phyloP scores from a whole-genome alignment of 768 basidiomycete genomes.

The Amanita fuliginea region DNA sequence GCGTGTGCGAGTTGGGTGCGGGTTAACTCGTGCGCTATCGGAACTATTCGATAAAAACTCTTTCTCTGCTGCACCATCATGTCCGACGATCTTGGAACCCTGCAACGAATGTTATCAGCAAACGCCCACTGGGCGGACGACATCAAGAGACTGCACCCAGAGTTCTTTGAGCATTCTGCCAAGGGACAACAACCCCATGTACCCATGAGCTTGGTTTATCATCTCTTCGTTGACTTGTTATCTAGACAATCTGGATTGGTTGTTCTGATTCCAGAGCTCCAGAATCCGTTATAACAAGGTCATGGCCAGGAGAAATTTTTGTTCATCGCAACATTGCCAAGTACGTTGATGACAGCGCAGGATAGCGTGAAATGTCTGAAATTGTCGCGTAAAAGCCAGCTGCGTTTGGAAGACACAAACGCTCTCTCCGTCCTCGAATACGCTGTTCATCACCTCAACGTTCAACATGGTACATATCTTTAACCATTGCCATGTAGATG shows the following conservation, averaged over 20 bases:
- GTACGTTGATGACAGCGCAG: conserved; percentile 25
- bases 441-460: conserved; percentile 58
- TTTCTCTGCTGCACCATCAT: conserved; percentile 5
- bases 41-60: not conserved
- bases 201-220: conserved; percentile 9
- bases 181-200: conserved; percentile 64
- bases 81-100: conserved; percentile 10
- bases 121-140: conserved; percentile 67
- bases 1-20: not conserved
- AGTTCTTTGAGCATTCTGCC: conserved; percentile 50
- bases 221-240: conserved; percentile 5
- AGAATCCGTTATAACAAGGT: conserved; percentile 59
- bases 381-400: conserved; percentile 40
- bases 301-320: conserved; percentile 73
- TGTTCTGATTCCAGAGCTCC: conserved; percentile 83
- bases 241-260: conserved; percentile 66
- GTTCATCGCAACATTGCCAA: conserved; percentile 85
- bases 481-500: conserved; percentile 10
- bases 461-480: conserved; percentile 62
- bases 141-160: conserved; percentile 41
- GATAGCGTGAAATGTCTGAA: not conserved
- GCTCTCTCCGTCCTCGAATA: conserved; percentile 64
- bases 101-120: conserved; percentile 23
- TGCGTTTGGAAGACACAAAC: conserved; percentile 61
- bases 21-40: not conserved